Evolutionary conservation across 192 early-diverging fungal species (phyloP), one percentile per base, ranked within the genome.

Genomic region (Gaertneriomyces semiglobifer): DNA sequence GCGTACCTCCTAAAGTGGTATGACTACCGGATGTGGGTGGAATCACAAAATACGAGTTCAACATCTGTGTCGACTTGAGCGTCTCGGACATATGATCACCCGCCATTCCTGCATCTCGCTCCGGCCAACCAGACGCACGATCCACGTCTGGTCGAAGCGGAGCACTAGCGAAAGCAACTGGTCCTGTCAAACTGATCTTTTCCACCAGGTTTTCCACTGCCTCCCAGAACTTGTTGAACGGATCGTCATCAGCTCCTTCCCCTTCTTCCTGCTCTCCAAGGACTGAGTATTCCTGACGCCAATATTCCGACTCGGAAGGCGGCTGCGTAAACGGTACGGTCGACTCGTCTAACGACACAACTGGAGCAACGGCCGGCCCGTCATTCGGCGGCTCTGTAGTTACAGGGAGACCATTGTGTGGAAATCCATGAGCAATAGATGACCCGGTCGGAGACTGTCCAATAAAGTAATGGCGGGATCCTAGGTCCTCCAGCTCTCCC

Each of bases 211-310:
- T 82, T 58, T 91, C 88, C 9, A 92, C 87, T 14, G 80, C 85
- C 18, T 88, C 84, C 88, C 88, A 91, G 60, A 92, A 92, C 60
- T 86, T 89, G 67, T 90, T 87, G 70, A 92, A 92, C 8, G 89
- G 90, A 77, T 90, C 76, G 38, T 80, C 90, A n/a, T 86, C 84
- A 11, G 88, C 86, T 33, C 84, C 73, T 43, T 57, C 41, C 1
- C 74, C 86, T 33, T 86, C 73, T 43, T 57, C 41, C 5, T 76
- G 44, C 5, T 71, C 68, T 12, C 58, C 61, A 8, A 77, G 48
- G 25, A 70, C 45, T 42, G 65, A 66, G 73, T 71, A 77, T 0
- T 54, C 58, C 10, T 51, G 55, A 45, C 40, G 58, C 9, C 68
- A 60, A 5, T 60, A 70, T 18, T 52, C 50, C 50, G 20, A 18